Conservation (phyloP, 2,329 filamentous ascomycete genomes). For the Xylaria multiplex region DNA sequence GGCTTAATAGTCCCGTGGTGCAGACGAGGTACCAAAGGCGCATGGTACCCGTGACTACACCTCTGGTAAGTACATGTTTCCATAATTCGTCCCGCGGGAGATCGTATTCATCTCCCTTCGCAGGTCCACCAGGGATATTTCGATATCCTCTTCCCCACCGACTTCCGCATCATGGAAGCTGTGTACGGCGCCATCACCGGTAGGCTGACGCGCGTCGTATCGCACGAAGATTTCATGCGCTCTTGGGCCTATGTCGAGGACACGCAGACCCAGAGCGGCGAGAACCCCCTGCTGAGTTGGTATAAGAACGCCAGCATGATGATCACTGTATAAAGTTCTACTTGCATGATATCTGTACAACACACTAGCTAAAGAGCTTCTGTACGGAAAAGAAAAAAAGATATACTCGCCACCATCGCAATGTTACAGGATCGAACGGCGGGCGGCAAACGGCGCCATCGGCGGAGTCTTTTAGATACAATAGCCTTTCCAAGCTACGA, state of each 20-base stretch:
- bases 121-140: conserved; percentile 98
- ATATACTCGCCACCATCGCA: background rate
- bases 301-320: conserved; percentile 96
- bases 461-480: background rate
- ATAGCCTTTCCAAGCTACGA: background rate
- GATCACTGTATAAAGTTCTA: conserved; percentile 55
- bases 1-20: conserved; percentile 92
- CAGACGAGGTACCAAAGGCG: conserved; percentile 90
- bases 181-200: conserved; percentile 94
- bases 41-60: conserved; percentile 89
- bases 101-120: background rate
- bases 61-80: conserved; percentile 71
- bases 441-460: background rate
- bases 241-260: conserved; percentile 92
- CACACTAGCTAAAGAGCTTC: background rate
- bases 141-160: conserved; percentile 97
- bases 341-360: background rate
- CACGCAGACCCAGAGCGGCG: conserved; percentile 86
- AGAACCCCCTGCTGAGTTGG: conserved; percentile 92
- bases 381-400: background rate
- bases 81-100: background rate
- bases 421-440: background rate
- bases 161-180: conserved; percentile 90
- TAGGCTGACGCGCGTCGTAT: conserved; percentile 84
- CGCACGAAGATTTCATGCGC: conserved; percentile 90